Base-by-base conservation (phyloP, 192 early-diverging fungal species). In the Rhizophagus clarus region DNA sequence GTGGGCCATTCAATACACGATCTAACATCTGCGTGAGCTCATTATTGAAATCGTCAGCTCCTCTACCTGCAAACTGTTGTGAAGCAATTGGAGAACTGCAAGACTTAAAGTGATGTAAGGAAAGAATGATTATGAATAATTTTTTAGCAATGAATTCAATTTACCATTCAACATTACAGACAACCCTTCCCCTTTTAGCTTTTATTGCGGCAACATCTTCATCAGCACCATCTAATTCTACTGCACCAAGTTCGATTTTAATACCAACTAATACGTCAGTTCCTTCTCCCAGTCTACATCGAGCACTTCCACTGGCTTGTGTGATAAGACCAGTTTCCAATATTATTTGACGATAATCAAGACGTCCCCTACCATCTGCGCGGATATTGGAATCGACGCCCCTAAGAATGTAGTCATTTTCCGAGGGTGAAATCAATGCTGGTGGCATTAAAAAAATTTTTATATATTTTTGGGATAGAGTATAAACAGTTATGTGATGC, bases 251-350 rank as follows among this genome's bases (percentile, higher is more conserved):
- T 79, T 97, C 95, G 14, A 95, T 95, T 83, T 98, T 99, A 79
- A 99, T 90, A 22, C 98, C 97, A 29, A 98, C 97, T 12, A 99
- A 88, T 1, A 98, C 92, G 72, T 97, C 95, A 1, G 96, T 96
- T 14, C 95, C 96, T 42, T 91, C 90, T 4, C 91, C 93, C 60
- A 96, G 82, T 29, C 93, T 90, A 60, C 93, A 90, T 24, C 96
- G 94, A 64, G 94, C 94, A 83, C 93, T 94, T 8, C 98, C 98
- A 81, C 90, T 94, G 20, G 97, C 94, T 81, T 99, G 97, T 24
- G 94, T 90, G 31, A 98, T 92, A 72, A 96, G 85, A 32, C 95
- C 95, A 1, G 93, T 94, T 83, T 95, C 95, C n/a, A 99, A 83
- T 1, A 88, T 84, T 34, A 96, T 82, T 56, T 93, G 87, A 62